Conservation (phyloP, 192 early-diverging fungal genomes). For the Coemansia sp. region DNA sequence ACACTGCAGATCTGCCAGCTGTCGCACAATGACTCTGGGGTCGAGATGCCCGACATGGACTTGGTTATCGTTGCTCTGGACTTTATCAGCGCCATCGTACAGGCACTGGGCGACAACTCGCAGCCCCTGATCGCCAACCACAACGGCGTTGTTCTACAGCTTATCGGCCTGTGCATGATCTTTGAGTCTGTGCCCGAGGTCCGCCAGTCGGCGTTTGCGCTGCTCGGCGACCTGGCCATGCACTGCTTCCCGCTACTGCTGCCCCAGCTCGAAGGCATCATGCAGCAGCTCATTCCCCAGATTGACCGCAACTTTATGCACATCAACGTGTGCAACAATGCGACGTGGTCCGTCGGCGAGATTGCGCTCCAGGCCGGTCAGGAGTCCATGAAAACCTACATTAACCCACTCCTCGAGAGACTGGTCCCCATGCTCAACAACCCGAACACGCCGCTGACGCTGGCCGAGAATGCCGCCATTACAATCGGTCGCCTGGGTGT, state of each 20-base stretch:
- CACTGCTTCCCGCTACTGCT: constrained; percentile 78
- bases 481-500: constrained; percentile 95
- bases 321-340: constrained; percentile 95
- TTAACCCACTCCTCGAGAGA: constrained; percentile 76
- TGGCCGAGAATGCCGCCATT: constrained; percentile 95
- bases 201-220: constrained; percentile 91
- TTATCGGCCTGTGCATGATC: constrained; percentile 81
- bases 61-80: constrained; percentile 96
- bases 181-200: constrained; percentile 72
- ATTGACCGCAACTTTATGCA: constrained; percentile 58
- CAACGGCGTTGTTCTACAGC: constrained; percentile 69
- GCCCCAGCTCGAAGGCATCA: constrained; percentile 76
- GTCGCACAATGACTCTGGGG: constrained; percentile 52
- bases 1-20: constrained; percentile 71
- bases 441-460: constrained; percentile 64
- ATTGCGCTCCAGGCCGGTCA: constrained; percentile 81
- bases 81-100: constrained; percentile 88
- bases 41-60: constrained; percentile 82
- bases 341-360: constrained; percentile 97
- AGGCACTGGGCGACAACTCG: constrained; percentile 78
- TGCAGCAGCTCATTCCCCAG: constrained; percentile 76
- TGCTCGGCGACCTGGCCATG: constrained; percentile 96
- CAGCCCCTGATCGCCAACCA: constrained; percentile 73
- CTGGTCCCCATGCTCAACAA: constrained; percentile 79
- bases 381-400: constrained; percentile 75